Conservation (phyloP, 257 asterid species). For the Ilex asprella region DNA sequence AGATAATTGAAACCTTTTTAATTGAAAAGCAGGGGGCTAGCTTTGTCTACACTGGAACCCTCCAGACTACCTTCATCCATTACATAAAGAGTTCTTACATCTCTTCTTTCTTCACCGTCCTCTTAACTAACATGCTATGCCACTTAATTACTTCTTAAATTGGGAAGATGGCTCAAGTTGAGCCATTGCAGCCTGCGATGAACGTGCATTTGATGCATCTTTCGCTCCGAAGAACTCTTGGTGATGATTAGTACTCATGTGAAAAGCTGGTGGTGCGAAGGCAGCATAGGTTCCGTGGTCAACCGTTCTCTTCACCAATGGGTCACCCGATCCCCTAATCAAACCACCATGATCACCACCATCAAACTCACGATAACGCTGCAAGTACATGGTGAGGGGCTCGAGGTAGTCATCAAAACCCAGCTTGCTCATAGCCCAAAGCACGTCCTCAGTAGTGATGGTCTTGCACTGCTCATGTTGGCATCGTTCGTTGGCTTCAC, state of each 20-base stretch:
- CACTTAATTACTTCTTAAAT: slow-evolving; percentile 34
- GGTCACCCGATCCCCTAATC: slow-evolving; percentile 33
- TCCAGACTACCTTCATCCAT: no score
- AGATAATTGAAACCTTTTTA: no score
- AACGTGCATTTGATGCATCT: slow-evolving; percentile 38
- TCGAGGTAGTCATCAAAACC: slow-evolving; percentile 85
- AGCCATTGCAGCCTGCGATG: slow-evolving; percentile 36
- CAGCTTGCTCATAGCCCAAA: slow-evolving; percentile 97
- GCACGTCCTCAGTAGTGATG: slow-evolving; percentile 82
- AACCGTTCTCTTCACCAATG: slow-evolving; percentile 39
- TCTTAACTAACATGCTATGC: no score
- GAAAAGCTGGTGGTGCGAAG: slow-evolving; percentile 29
- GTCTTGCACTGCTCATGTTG: slow-evolving; percentile 95
- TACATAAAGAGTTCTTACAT: no score
- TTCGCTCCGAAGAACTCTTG: slow-evolving; percentile 42
- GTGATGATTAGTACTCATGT: slow-evolving; percentile 39
- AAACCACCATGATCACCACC: slow-evolving; percentile 63
- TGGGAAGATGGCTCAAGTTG: slow-evolving; percentile 39
- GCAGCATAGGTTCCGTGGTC: slow-evolving; percentile 30
- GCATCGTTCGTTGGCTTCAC: slow-evolving; percentile 94
- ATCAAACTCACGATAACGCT: slow-evolving; percentile 68
- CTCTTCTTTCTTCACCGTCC: no score
- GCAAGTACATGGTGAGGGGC: slow-evolving; percentile 78
- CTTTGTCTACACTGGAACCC: no score
- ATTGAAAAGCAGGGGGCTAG: no score